Evolutionary conservation across 2,329 filamentous ascomycete genomes (phyloP), one percentile per base, ranked within the genome.

Genomic region (Didymella sp.): DNA sequence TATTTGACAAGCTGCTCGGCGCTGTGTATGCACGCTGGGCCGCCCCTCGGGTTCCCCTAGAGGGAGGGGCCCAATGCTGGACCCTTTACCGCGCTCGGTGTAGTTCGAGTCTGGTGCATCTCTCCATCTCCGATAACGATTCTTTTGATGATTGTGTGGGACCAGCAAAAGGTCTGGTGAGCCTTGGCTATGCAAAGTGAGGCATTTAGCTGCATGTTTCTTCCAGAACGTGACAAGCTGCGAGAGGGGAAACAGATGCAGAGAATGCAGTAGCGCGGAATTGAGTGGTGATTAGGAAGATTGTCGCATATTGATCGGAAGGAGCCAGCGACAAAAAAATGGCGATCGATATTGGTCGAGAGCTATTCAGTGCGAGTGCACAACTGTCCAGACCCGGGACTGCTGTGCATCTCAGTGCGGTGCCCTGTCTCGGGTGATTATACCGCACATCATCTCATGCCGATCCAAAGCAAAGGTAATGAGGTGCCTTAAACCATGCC

Each of bases 391-490:
- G 19, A 12, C 15, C 31, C 21, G 11, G 25, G 7, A 30, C n/a
- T 24, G 33, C 22, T 24, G 24, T 31, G 38, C 9, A 21, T 38
- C 13, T 15, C 21, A n/a, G 28, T 48, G 28, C 37, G 11, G 43
- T 28, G 48, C 25, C 41, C 17, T 28, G 30, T 28, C 31, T 51
- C 54, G 54, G 54, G 51, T n/a, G 40, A 51, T 57, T 51, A 33
- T 24, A 27, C 30, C 35, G 15, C 37, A 24, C 40, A 19, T 28
- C 22, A 38, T 55, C 38, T 48, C 44, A 38, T 31, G 45, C 44
- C 30, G 54, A 57, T 51, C 54, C 54, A 57, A 44, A 15, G 48
- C 43, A 57, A 30, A 51, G 54, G 54, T 51, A 43, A 40, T 22
- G 54, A 51, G 54, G 43, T 43, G 48, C 48, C 51, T 48, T 37